These are phyloP conservation scores for Nakaseomyces bracarensis DNA, from an alignment of 1,139 yeast genomes.

Conservation along the genomic window DNA sequence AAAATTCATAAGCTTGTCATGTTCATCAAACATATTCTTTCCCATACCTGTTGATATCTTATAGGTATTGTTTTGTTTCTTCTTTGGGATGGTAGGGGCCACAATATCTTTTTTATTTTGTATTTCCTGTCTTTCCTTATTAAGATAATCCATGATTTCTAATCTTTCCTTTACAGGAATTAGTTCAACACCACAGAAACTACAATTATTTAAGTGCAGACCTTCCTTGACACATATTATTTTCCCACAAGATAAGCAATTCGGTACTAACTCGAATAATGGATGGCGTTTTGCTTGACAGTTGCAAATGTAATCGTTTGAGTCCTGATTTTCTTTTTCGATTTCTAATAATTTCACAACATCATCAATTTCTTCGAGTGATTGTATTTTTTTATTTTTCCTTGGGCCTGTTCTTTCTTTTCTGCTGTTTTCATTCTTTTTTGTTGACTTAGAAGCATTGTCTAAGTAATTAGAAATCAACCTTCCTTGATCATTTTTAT, in stretches of 20 bases:
- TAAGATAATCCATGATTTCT: constrained; percentile 48
- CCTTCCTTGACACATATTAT: constrained; percentile 89
- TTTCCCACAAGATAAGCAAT: constrained; percentile 89
- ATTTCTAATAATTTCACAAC: constrained; percentile 36
- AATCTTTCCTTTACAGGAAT: constrained; percentile 50
- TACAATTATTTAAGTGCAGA: constrained; percentile 65
- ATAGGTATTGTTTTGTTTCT: constrained; percentile 18
- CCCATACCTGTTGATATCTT: constrained; percentile 43
- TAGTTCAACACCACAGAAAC: constrained; percentile 67
- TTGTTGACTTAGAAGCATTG: background rate
- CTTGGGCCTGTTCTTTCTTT: constrained; percentile 31
- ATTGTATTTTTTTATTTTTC: constrained; percentile 44
- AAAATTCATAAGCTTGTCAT: constrained; percentile 51
- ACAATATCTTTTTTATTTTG: constrained; percentile 15
- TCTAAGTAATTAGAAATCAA: background rate
- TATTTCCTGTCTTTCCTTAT: constrained; percentile 41
- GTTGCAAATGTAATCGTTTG: constrained; percentile 43
- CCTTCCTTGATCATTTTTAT: background rate
- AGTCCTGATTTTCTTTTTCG: constrained; percentile 22
- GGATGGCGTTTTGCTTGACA: constrained; percentile 88
- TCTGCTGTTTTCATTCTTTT: constrained; percentile 17
- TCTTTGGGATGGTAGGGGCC: constrained; percentile 11
- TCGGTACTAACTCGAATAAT: constrained; percentile 80
- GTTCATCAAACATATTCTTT: constrained; percentile 57
- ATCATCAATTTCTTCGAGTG: constrained; percentile 45